Evolutionary conservation across 2,329 filamentous ascomycete genomes (phyloP).

Genomic region (Colletotrichum sp.): DNA sequence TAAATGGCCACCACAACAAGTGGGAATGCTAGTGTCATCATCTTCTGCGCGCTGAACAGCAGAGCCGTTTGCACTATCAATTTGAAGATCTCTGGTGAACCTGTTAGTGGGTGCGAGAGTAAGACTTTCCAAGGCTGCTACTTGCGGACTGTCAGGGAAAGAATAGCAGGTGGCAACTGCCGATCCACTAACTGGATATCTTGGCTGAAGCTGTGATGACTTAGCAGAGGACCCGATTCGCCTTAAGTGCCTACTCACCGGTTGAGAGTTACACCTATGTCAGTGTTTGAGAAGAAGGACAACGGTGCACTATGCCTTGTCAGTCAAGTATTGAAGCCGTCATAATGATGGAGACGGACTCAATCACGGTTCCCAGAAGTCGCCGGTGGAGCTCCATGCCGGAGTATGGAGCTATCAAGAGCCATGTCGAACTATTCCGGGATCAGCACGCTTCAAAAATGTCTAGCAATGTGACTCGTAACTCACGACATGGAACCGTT

Average conservation of each 20-base stretch:
- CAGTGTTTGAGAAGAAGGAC: conserved; percentile 26
- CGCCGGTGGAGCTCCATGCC: background rate
- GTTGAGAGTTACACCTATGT: conserved; percentile 23
- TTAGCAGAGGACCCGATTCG: background rate
- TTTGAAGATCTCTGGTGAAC: background rate
- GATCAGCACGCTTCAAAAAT: background rate
- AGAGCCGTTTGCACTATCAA: background rate
- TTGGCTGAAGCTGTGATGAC: conserved; percentile 26
- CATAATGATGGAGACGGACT: background rate
- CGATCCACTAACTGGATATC: conserved; percentile 29
- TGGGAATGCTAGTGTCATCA: conserved; percentile 30
- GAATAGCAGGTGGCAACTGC: background rate
- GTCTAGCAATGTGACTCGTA: background rate
- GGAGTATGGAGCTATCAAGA: background rate
- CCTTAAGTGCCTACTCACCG: background rate
- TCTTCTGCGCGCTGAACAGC: background rate
- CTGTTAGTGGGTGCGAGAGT: background rate
- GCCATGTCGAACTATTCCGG: background rate
- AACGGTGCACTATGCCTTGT: background rate
- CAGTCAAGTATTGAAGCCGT: background rate
- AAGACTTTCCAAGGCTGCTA: background rate
- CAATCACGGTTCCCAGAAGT: background rate
- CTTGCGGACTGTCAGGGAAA: background rate
- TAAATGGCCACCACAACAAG: conserved; percentile 29
- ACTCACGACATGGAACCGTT: conserved; percentile 3